Conservation (phyloP, 1,139 yeast genomes). For the Magnusiomyces tetraspermus region DNA sequence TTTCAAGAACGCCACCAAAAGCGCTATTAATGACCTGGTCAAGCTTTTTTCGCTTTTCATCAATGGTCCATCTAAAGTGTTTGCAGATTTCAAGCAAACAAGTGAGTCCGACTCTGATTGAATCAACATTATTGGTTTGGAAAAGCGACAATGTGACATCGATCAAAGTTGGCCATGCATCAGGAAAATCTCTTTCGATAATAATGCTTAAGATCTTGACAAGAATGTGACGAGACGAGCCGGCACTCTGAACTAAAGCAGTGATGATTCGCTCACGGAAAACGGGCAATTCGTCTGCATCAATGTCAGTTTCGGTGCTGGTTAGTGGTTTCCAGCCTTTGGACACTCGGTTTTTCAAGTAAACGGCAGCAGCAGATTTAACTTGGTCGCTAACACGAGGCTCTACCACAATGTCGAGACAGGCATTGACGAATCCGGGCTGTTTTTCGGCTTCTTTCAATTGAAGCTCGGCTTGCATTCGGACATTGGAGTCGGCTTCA, state of each 20-base stretch:
- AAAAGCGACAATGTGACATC: constrained; percentile 52
- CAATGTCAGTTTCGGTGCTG: constrained; percentile 34
- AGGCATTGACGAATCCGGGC: constrained; percentile 75
- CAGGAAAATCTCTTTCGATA: constrained; percentile 60
- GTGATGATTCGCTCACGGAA: constrained; percentile 54
- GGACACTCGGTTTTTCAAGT: constrained; percentile 66
- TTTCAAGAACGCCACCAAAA: constrained; percentile 58
- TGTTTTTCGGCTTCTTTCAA: constrained; percentile 46
- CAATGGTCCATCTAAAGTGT: constrained; percentile 67
- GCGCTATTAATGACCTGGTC: constrained; percentile 54
- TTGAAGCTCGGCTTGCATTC: constrained; percentile 62
- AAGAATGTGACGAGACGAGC: constrained; percentile 45
- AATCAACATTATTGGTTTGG: constrained; percentile 43
- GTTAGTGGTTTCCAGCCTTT: constrained; percentile 48
- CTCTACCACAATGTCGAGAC: constrained; percentile 61
- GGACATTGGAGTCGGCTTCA: constrained; percentile 51
- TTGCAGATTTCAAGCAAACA: constrained; percentile 69
- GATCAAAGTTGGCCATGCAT: constrained; percentile 62
- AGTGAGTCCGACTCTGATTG: constrained; percentile 66
- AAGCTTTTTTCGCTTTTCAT: constrained; percentile 47
- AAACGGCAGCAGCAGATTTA: constrained; percentile 76
- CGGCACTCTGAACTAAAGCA: constrained; percentile 37
- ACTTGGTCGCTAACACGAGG: constrained; percentile 47
- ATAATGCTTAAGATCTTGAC: constrained; percentile 61
- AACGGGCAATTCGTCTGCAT: constrained; percentile 60